A percentile compares a stretch with the other conserved stretches of the same genome.
phyloP scores from a whole-genome alignment of 1,284 basidiomycete genomes.

The Jaminaea rosea region DNA sequence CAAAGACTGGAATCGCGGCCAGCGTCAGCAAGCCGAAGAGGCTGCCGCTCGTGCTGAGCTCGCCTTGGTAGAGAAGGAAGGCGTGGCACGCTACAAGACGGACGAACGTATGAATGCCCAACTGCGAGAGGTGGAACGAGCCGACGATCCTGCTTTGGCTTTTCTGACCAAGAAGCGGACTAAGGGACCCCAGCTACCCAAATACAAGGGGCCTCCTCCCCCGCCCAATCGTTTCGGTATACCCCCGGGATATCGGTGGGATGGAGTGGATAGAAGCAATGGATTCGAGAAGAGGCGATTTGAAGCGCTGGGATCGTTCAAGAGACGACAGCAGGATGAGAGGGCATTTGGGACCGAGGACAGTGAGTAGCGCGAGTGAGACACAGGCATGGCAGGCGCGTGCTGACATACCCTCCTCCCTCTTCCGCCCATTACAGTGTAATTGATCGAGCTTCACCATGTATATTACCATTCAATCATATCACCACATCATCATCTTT shows the following conservation, averaged over 20 bases:
- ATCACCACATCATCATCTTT: too few relatives aligned
- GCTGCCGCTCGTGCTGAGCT: constrained; percentile 50
- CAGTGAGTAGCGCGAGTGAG: too few relatives aligned
- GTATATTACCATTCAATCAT: too few relatives aligned
- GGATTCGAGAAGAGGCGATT: constrained; percentile 79
- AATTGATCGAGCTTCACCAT: too few relatives aligned
- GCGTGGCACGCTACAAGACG: constrained; percentile 67
- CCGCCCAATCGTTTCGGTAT: constrained; percentile 93
- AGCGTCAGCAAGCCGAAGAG: constrained; percentile 67
- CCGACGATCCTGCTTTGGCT: constrained; percentile 89
- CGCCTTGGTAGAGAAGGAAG: constrained; percentile 59
- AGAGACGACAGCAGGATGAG: constrained; percentile 2
- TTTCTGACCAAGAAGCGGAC: constrained; percentile 65
- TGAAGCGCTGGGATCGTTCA: constrained; percentile 33
- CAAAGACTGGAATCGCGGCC: constrained; percentile 87
- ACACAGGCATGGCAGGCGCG: too few relatives aligned
- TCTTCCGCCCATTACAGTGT: too few relatives aligned
- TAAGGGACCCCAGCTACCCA: constrained; percentile 68
- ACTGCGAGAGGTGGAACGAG: constrained; percentile 66
- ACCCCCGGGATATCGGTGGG: constrained; percentile 90
- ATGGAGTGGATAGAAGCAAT: constrained; percentile 62
- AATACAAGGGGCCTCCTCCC: constrained; percentile 75
- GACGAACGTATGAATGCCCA: constrained; percentile 78
- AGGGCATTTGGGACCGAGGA: constrained; percentile 4
- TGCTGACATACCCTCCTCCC: too few relatives aligned